Evolutionary conservation across 495 filamentous ascomycete genomes (phyloP), one percentile per base, ranked within the genome.

Genomic region (Neohortaea acidophila): DNA sequence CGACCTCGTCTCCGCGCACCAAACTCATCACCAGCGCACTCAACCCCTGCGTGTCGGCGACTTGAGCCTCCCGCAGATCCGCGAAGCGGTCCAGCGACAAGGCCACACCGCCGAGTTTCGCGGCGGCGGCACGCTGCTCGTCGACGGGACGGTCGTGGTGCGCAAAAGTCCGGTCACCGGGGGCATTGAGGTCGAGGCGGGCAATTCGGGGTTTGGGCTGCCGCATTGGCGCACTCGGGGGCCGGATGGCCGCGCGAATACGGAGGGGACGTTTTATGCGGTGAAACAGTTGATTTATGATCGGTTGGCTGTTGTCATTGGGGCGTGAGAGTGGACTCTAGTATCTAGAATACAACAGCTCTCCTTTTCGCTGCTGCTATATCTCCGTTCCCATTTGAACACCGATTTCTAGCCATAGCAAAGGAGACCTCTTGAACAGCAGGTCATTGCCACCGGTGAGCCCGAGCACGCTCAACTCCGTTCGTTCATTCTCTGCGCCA

Each of bases 11-110:
- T 81, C 84, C 1, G n/a, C 81, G 65, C 47, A 70, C 89, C 59
- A 75, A 77, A 24, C 24, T 24, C 47, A 23, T 2, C 26, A 31
- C 11, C 68, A 81, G 31, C 79, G 79, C 10, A 70, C 81, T 38
- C 85, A 86, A 24, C 84, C 91, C 7, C 69, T 99, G 9, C 91
- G 96, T 54, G 91, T 96, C 17, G 89, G 89, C 39, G 89, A 99
- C 51, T 64, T 96, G 13, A 69, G 89, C 13, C 68, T 99, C 11
- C 84, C 89, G 0, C 85, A 94, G 55, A 60, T 99, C 34, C 68
- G 91, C 33, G 78, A 79, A 45, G 70, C 84, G 19, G 78, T 99
- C 73, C 75, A 81, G 39, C 66, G 67, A 13, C 69, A 77, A 15
- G 86, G 87, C 2, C 83, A 94, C 57, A 81, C 66, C 20, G 87